phyloP scores from a whole-genome alignment of 192 early-diverging fungal species.

The Jimgerdemannia flammicorona region DNA sequence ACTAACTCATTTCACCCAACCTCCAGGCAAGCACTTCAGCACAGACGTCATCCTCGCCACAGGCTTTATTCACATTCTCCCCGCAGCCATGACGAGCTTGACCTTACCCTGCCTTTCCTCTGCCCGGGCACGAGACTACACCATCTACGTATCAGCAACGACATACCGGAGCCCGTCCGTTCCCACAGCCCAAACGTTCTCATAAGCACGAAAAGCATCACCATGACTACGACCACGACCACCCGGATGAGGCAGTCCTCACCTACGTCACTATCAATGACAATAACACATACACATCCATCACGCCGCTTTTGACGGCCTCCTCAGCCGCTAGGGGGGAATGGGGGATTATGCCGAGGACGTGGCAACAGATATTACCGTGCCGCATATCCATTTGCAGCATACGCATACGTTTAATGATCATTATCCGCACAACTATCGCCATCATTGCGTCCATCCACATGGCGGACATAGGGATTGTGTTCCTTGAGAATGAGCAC shows the following conservation, averaged over 20 bases:
- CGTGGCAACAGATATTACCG: slow-evolving; percentile 4
- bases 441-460: slow-evolving; percentile 6
- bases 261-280: too few species aligned
- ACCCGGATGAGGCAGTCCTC: not conserved
- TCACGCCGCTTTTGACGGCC: not conserved
- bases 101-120: slow-evolving; percentile 51
- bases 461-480: slow-evolving; percentile 2
- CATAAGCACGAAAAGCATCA: not conserved
- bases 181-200: too few species aligned
- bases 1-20: too few species aligned
- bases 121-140: slow-evolving; percentile 34
- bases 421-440: slow-evolving; percentile 12
- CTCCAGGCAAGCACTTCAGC: slow-evolving; percentile 35
- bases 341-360: not conserved
- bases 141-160: slow-evolving; percentile 41
- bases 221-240: not conserved
- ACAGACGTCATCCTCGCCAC: slow-evolving; percentile 72
- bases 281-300: not conserved
- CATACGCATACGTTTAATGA: slow-evolving; percentile 12
- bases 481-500: slow-evolving; percentile 29
- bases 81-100: slow-evolving; percentile 51
- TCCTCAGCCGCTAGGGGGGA: too few species aligned
- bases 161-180: too few species aligned
- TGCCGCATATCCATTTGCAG: slow-evolving; percentile 12
- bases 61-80: slow-evolving; percentile 75